Conservation (phyloP, 2,329 filamentous ascomycete species). For the Aspergillus eucalypticola region DNA sequence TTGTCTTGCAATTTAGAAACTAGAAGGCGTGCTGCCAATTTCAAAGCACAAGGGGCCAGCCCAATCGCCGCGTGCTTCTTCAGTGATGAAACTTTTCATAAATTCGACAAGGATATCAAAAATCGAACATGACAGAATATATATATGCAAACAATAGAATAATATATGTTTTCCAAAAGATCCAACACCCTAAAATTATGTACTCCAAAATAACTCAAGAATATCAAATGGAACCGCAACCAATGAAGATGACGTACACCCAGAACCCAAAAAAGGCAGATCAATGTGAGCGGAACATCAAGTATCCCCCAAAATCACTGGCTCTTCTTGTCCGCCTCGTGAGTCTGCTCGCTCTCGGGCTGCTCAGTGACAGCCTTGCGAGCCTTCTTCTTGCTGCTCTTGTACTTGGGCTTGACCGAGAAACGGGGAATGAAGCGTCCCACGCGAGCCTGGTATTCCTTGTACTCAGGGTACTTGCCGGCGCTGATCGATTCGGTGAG, state of each 20-base stretch:
- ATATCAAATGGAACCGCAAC: background rate
- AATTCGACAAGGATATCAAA: background rate
- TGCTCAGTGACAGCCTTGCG: constrained; percentile 14
- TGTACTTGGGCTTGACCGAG: constrained; percentile 36
- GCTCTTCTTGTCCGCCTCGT: constrained; percentile 25
- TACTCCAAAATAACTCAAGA: constrained; percentile 1
- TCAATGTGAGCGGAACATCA: background rate
- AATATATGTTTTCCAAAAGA: background rate
- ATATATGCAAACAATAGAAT: background rate
- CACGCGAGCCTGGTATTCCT: constrained; percentile 77
- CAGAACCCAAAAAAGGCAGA: background rate
- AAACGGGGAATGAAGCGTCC: constrained; percentile 74
- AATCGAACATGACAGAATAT: background rate
- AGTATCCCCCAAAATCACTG: background rate
- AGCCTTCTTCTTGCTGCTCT: constrained; percentile 23
- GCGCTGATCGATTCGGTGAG: constrained; percentile 81
- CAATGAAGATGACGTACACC: constrained; percentile 2
- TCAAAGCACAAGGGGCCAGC: background rate
- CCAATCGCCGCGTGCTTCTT: background rate
- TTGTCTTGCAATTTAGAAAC: too few species aligned
- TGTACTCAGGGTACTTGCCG: constrained; percentile 85
- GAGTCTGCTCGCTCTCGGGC: constrained; percentile 15
- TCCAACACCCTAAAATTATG: constrained; percentile 10
- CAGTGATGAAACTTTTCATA: background rate
- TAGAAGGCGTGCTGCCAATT: too few species aligned